Evolutionary conservation across 1,284 basidiomycete genomes (phyloP).

Genomic region (Exobasidium rhododendri): DNA sequence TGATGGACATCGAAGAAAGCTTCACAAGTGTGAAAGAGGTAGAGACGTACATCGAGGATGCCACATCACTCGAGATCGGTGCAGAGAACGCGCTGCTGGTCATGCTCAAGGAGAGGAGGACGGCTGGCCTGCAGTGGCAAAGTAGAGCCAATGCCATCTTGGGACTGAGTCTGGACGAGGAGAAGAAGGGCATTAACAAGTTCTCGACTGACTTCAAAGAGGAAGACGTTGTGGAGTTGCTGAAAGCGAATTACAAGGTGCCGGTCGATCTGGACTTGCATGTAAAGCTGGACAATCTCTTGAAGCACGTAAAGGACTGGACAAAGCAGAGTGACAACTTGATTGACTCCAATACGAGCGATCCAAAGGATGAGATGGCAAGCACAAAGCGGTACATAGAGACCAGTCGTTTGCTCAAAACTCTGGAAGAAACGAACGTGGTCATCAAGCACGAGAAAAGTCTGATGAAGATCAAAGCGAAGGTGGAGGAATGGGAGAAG

Average conservation of each 20-base stretch:
- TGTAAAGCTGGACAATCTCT: constrained; percentile 21
- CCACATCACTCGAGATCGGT: constrained; percentile 66
- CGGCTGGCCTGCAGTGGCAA: constrained; percentile 35
- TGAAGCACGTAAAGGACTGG: constrained; percentile 28
- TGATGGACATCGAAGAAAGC: constrained; percentile 48
- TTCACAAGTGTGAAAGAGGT: constrained; percentile 43
- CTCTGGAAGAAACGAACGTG: not conserved
- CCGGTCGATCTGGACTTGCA: constrained; percentile 31
- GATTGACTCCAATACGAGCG: not conserved
- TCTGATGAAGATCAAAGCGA: not conserved
- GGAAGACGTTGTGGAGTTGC: constrained; percentile 25
- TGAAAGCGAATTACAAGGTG: constrained; percentile 25
- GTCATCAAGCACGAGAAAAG: not conserved
- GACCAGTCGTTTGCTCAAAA: not conserved
- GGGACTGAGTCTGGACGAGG: not conserved
- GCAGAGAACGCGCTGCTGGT: constrained; percentile 31
- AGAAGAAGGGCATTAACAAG: not conserved
- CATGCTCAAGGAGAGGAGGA: constrained; percentile 25
- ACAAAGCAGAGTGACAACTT: not conserved
- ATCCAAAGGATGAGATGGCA: not conserved
- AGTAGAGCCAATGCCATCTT: constrained; percentile 4
- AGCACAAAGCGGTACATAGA: not conserved
- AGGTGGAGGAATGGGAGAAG: not conserved
- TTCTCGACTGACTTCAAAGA: not conserved
- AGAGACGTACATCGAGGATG: constrained; percentile 69